A percentile compares a stretch with the other conserved stretches of the same genome.
Evolutionary conservation across 495 filamentous ascomycete species (phyloP).

Genomic region (Neurospora sp.): DNA sequence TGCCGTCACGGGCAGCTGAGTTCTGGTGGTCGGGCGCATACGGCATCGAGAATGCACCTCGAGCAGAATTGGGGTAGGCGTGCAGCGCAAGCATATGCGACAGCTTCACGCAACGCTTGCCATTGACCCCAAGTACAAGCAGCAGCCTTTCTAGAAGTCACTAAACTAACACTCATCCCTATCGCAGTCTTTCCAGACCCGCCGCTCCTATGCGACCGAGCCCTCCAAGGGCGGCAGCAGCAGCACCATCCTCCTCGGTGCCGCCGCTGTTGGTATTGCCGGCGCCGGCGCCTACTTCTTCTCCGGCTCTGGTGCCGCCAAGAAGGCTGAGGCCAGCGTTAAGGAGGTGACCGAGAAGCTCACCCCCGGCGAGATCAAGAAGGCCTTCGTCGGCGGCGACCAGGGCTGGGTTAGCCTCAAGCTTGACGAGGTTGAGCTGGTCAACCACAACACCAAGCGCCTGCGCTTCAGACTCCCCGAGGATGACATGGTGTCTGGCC

Average conservation of each 20-base stretch:
- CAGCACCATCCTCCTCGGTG: constrained; percentile 35
- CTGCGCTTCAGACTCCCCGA: constrained; percentile 78
- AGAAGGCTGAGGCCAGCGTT: constrained; percentile 39
- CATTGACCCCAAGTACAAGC: constrained; percentile 1
- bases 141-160: neutral
- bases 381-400: constrained; percentile 71
- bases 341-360: constrained; percentile 26
- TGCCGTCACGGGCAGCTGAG: neutral
- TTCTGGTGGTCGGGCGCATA: neutral
- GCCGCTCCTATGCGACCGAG: constrained; percentile 45
- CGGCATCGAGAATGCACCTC: neutral
- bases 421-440: constrained; percentile 61
- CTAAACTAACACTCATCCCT: neutral
- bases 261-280: constrained; percentile 27
- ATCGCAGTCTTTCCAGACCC: constrained; percentile 16
- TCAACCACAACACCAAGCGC: constrained; percentile 87
- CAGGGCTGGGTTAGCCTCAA: constrained; percentile 75
- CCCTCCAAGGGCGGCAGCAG: constrained; percentile 19
- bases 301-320: constrained; percentile 33
- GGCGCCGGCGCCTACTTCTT: constrained; percentile 45
- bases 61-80: neutral
- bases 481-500: constrained; percentile 69
- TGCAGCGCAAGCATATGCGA: neutral
- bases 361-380: constrained; percentile 28
- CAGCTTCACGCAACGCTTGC: neutral